Evolutionary conservation across 2,329 filamentous ascomycete species (phyloP).

Genomic region (Penicillium polonicum): DNA sequence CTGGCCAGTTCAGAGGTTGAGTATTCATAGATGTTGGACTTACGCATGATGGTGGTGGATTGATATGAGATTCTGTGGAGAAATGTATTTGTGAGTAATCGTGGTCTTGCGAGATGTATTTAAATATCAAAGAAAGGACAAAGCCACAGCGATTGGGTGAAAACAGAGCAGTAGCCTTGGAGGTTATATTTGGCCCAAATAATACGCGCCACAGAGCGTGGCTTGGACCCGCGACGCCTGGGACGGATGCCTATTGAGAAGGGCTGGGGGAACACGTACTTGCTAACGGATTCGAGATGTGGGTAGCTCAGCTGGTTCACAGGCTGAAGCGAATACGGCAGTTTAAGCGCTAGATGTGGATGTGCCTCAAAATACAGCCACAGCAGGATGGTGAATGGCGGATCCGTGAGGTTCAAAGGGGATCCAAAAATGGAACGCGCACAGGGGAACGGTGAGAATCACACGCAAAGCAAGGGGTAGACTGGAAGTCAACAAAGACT

Average conservation of each 20-base stretch:
- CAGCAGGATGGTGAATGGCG: neutral
- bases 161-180: neutral
- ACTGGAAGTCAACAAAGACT: conserved; percentile 4
- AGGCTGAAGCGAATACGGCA: neutral
- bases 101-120: neutral
- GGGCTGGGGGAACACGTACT: conserved; percentile 6
- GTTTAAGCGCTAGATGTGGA: neutral
- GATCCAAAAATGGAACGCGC: neutral
- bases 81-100: neutral
- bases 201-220: conserved; percentile 1
- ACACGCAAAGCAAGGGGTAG: conserved; percentile 6
- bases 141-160: neutral
- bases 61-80: neutral
- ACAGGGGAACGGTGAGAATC: conserved; percentile 2
- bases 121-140: neutral
- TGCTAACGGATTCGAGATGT: neutral
- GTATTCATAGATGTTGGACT: neutral
- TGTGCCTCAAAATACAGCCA: conserved; percentile 3
- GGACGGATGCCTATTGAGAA: neutral
- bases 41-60: conserved; percentile 4
- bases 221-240: neutral
- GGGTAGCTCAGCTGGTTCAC: neutral
- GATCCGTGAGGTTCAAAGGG: neutral
- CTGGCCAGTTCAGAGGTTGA: neutral
- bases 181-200: neutral